Evolutionary conservation across 2,329 filamentous ascomycete genomes (phyloP), one percentile per base, ranked within the genome.

Genomic region (Fusarium nygamai): DNA sequence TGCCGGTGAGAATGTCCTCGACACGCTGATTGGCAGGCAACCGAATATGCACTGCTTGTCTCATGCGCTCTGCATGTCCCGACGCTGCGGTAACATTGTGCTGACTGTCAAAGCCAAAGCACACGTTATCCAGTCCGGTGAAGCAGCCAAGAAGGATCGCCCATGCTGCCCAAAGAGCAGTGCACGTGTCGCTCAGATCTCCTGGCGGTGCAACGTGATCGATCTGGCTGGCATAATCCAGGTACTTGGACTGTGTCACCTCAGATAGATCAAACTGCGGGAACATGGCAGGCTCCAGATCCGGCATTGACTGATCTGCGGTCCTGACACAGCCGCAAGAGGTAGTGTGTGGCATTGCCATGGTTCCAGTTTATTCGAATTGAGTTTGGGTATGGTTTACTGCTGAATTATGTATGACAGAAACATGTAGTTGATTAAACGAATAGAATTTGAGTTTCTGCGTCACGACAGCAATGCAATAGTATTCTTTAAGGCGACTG

Each of bases 111-210:
- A 70, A 69, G 9, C 64, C 76, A 11, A 78, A 76, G 7, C 72
- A 74, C 16, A 76, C 72, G 36, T 47, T 33, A 6, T 78, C 75
- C 4, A 76, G 61, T 19, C 76, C 76, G 9, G 73, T 78, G 69
- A 74, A 78, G 57, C 69, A 73, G 16, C 29, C 58, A 39, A 78
- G 67, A 17, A 78, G 64, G 31, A 75, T 36, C 27, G 56, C 72
- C 72, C 72, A 75, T n/a, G 72, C 41, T 22, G 60, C 48, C 8
- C 64, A 67, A 7, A 78, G 34, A 13, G 64, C 51, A 33, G 53
- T 50, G 54, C 67, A 74, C 22, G 58, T 56, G 36, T 72, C 53
- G 16, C 41, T 9, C 17, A 53, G 48, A 36, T 70, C 64, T 5
- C 24, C 47, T 36, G 17, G 33, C 12, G 9, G 39, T 22, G 41